Percentiles rank a stretch among this genome's conserved stretches.
Conservation (phyloP, 371 early-diverging fungal species). For the Lichtheimia corymbifera region DNA sequence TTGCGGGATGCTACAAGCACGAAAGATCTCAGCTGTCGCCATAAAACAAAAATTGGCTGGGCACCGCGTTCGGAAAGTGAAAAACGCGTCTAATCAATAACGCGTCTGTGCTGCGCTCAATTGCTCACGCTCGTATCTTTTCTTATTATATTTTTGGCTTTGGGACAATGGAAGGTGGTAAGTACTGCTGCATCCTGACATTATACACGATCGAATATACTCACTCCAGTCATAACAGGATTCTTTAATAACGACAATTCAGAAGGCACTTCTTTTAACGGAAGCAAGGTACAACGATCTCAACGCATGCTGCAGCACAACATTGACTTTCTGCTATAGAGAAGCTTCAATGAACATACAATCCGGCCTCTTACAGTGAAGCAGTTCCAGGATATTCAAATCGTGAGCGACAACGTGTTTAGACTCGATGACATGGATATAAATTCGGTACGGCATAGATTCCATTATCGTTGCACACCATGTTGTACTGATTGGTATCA, state of each 20-base stretch:
- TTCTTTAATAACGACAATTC: slow-evolving; percentile 1
- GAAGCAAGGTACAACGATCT: slow-evolving; percentile 1
- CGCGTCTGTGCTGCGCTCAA: no score
- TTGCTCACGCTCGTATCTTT: no score
- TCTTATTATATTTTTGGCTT: no score
- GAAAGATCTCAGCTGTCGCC: no score
- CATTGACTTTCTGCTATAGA: slow-evolving; percentile 17
- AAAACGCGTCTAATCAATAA: no score
- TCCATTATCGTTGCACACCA: background rate
- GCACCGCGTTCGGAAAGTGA: no score
- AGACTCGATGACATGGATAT: slow-evolving; percentile 68
- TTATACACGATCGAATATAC: no score
- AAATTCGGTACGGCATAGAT: slow-evolving; percentile 44
- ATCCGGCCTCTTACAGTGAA: slow-evolving; percentile 77
- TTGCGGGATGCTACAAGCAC: no score
- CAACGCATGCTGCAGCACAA: background rate
- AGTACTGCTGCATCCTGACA: no score
- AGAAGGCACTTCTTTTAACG: background rate
- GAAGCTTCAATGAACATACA: slow-evolving; percentile 42
- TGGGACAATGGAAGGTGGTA: no score
- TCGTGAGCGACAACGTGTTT: slow-evolving; percentile 54
- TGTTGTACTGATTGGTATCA: background rate
- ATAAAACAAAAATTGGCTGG: no score
- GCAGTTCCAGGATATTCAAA: slow-evolving; percentile 55
- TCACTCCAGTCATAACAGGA: background rate